These are phyloP conservation scores for Symmetrospora coprosmae DNA, from an alignment of 768 basidiomycete species.

Conservation along the genomic window DNA sequence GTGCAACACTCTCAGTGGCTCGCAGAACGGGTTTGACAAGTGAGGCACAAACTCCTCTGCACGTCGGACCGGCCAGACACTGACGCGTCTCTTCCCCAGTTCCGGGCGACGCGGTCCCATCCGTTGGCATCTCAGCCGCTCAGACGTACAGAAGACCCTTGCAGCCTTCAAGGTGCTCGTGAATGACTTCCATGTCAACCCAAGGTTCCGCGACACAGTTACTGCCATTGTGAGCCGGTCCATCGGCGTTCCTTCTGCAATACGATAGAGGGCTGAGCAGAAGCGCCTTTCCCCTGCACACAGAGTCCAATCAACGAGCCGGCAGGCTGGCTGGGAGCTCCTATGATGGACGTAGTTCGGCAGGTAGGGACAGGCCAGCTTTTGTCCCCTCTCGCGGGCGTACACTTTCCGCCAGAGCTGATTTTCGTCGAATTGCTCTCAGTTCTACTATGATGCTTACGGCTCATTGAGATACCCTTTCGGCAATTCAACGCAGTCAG, in stretches of 20 bases:
- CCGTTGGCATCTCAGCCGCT: conserved; percentile 6
- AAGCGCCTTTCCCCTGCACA: too few species aligned
- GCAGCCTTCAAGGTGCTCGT: conserved; percentile 6
- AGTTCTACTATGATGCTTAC: conserved; percentile 14
- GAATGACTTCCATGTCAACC: conserved; percentile 18
- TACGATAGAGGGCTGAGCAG: too few species aligned
- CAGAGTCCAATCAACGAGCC: too few species aligned
- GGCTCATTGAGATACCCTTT: background rate
- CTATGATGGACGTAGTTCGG: too few species aligned
- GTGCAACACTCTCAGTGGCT: too few species aligned
- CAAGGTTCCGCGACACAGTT: conserved; percentile 7
- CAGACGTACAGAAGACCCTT: conserved; percentile 18
- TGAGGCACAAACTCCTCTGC: background rate
- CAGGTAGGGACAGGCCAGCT: too few species aligned
- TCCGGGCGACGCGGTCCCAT: conserved; percentile 2
- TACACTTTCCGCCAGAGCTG: background rate
- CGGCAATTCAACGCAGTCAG: conserved; percentile 5
- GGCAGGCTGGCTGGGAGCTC: too few species aligned
- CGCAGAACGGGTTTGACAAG: conserved; percentile 28
- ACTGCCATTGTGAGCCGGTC: conserved; percentile 10
- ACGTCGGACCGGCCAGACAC: background rate
- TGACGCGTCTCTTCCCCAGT: background rate
- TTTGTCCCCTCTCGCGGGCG: too few species aligned
- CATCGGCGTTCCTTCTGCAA: too few species aligned
- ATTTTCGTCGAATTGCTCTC: too few species aligned